These are phyloP conservation scores for Penicillium sp. DNA, from an alignment of 2,329 filamentous ascomycete species.

Conservation along the genomic window DNA sequence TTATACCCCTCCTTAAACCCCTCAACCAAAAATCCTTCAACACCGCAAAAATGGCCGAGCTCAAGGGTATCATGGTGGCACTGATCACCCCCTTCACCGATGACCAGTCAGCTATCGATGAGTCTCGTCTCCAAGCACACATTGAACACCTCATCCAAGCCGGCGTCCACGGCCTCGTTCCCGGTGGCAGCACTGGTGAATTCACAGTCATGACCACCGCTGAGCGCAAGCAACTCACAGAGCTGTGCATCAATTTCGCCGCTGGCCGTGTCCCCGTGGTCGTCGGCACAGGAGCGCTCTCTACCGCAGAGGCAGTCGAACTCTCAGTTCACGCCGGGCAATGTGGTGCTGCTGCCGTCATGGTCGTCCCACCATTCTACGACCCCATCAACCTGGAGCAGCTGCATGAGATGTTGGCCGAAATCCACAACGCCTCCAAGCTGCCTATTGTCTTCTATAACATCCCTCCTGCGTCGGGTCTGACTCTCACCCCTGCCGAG, in stretches of 20 bases:
- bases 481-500: slow-evolving; percentile 51
- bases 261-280: slow-evolving; percentile 38
- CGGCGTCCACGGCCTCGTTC: slow-evolving; percentile 58
- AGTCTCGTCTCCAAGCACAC: slow-evolving; percentile 49
- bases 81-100: slow-evolving; percentile 57
- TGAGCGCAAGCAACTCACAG: slow-evolving; percentile 55
- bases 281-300: slow-evolving; percentile 50
- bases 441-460: slow-evolving; percentile 60
- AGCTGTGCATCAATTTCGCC: slow-evolving; percentile 38
- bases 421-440: slow-evolving; percentile 49
- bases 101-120: slow-evolving; percentile 52
- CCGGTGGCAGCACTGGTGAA: slow-evolving; percentile 59
- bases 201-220: slow-evolving; percentile 54
- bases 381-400: slow-evolving; percentile 52
- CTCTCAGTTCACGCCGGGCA: slow-evolving; percentile 49
- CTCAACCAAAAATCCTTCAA: neutral
- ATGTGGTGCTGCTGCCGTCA: slow-evolving; percentile 51
- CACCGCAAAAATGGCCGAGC: slow-evolving; percentile 25
- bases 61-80: slow-evolving; percentile 56
- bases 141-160: slow-evolving; percentile 54
- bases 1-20: neutral
- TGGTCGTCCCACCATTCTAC: slow-evolving; percentile 60
- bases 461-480: slow-evolving; percentile 56
- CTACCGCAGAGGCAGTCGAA: slow-evolving; percentile 50
- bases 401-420: slow-evolving; percentile 49